Conservation (phyloP, 108 stramenopile species). For the Ochromonas danica region DNA sequence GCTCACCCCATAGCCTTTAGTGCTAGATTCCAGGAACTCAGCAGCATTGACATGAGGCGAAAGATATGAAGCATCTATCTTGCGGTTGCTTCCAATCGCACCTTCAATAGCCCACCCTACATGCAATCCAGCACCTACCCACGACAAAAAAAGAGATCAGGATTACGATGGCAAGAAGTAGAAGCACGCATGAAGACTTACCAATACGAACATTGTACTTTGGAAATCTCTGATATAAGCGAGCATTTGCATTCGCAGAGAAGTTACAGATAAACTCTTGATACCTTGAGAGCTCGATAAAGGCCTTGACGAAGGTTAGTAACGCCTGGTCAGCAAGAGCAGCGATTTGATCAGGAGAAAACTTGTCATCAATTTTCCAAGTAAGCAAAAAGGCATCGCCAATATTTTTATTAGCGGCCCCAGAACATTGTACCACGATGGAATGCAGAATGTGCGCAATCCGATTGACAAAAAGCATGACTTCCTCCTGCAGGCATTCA, state of each 20-base stretch:
- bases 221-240: conserved; percentile 33
- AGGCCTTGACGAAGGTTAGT: conserved; percentile 27
- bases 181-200: conserved; percentile 43
- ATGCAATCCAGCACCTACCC: conserved; percentile 91
- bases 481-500: conserved; percentile 76
- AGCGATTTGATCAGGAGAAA: conserved; percentile 32
- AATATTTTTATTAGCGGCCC: conserved; percentile 95
- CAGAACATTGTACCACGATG: conserved; percentile 78
- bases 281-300: conserved; percentile 34
- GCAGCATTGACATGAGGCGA: conserved; percentile 78
- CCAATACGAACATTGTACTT: conserved; percentile 41
- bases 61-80: conserved; percentile 91
- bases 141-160: conserved; percentile 73
- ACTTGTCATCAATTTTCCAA: conserved; percentile 69
- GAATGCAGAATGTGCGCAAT: conserved; percentile 84
- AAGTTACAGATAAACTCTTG: conserved; percentile 43
- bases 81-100: conserved; percentile 83
- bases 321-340: conserved; percentile 51
- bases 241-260: conserved; percentile 27
- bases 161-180: conserved; percentile 66
- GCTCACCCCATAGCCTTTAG: conserved; percentile 77
- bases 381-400: conserved; percentile 90
- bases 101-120: conserved; percentile 98
- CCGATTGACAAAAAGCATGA: conserved; percentile 91
- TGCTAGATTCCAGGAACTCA: conserved; percentile 79